Evolutionary conservation across 2,329 filamentous ascomycete species (phyloP).

Genomic region (Aspergillus fumigatus): DNA sequence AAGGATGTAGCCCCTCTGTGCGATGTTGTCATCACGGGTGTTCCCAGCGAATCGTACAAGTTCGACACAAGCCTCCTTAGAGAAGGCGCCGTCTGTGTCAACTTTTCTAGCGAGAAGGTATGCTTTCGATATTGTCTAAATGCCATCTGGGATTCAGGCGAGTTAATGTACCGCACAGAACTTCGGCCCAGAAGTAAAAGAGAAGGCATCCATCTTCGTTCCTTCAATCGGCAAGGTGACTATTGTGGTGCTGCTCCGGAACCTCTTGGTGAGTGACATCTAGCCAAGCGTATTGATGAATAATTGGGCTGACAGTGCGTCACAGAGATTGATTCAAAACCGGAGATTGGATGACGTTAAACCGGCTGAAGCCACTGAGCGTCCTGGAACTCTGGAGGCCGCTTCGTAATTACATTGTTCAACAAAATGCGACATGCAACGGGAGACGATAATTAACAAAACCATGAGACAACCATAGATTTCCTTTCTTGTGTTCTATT

Average conservation of each 20-base stretch:
- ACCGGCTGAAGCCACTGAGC: constrained; percentile 38
- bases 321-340: constrained; percentile 42
- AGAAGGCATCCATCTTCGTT: constrained; percentile 94
- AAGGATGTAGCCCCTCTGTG: constrained; percentile 80
- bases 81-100: constrained; percentile 95
- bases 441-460: constrained; percentile 10
- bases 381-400: constrained; percentile 38
- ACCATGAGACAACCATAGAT: constrained; percentile 9
- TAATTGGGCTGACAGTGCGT: constrained; percentile 11
- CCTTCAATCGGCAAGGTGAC: constrained; percentile 97
- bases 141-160: background rate
- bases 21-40: constrained; percentile 91
- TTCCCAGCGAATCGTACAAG: constrained; percentile 84
- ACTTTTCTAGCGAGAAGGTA: constrained; percentile 87
- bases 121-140: constrained; percentile 8
- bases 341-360: constrained; percentile 36
- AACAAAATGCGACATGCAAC: constrained; percentile 1
- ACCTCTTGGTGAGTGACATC: constrained; percentile 66
- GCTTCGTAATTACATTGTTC: constrained; percentile 14
- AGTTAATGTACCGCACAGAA: constrained; percentile 49
- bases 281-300: background rate
- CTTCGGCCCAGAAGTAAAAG: constrained; percentile 84
- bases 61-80: constrained; percentile 77
- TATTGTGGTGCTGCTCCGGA: constrained; percentile 83
- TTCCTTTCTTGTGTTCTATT: constrained; percentile 2